Percentiles rank a stretch among this genome's conserved stretches.
These are phyloP conservation scores for Suaeda aralocaspica DNA, from an alignment of 148 eudicot genomes.

Conservation along the genomic window DNA sequence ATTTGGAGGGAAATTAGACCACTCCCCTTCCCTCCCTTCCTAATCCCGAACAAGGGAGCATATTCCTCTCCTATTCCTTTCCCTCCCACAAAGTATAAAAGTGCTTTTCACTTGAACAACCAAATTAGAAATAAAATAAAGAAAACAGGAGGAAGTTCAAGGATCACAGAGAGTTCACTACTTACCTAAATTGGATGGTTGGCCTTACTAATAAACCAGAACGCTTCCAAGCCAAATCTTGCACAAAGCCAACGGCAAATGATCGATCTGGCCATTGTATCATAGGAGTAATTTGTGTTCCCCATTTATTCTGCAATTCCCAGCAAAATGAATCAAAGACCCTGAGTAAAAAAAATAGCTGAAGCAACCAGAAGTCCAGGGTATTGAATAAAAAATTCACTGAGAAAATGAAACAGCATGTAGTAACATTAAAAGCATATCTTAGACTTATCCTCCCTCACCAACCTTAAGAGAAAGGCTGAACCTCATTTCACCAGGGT, in stretches of 20 bases:
- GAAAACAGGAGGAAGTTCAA: conserved; percentile 2
- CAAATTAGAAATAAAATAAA: no score
- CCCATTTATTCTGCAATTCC: conserved; percentile 72
- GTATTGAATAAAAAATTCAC: not conserved
- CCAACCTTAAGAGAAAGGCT: conserved; percentile 92
- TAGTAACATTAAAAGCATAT: no score
- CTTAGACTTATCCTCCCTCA: not conserved
- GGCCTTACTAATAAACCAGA: conserved; percentile 90
- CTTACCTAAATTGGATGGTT: conserved; percentile 74
- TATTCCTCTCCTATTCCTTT: no score
- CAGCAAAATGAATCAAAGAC: conserved; percentile 2
- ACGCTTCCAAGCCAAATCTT: conserved; percentile 89
- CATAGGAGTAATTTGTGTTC: conserved; percentile 77
- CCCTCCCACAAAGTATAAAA: no score
- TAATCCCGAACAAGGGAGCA: no score
- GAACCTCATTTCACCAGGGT: conserved; percentile 93
- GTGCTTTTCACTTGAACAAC: no score
- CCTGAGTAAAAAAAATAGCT: not conserved
- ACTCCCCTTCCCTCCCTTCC: no score
- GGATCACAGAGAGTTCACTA: not conserved
- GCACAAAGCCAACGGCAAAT: conserved; percentile 57
- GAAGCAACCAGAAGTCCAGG: not conserved
- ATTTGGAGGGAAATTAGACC: no score
- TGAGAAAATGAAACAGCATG: no score
- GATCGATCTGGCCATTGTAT: conserved; percentile 88